Evolutionary conservation across 2,329 filamentous ascomycete genomes (phyloP).

Genomic region (Rhynchosporium secalis): DNA sequence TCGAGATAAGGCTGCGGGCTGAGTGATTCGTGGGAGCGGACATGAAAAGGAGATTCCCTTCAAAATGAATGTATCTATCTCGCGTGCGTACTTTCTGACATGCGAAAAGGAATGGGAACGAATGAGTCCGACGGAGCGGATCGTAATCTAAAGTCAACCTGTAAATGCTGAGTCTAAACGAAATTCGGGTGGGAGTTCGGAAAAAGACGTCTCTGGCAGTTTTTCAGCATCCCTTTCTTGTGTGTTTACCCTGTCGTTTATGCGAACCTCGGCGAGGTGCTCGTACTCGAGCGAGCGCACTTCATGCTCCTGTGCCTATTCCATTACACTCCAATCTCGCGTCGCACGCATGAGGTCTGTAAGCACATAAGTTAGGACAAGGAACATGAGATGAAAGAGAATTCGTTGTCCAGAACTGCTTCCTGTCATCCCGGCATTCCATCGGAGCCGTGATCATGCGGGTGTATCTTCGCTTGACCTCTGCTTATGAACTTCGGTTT

Average conservation of each 20-base stretch:
- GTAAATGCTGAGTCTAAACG: neutral
- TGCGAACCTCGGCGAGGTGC: neutral
- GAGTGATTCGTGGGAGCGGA: neutral
- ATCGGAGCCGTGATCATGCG: neutral
- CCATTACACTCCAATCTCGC: neutral
- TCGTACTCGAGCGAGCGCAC: conserved; percentile 1
- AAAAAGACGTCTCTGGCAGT: neutral
- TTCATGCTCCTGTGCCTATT: neutral
- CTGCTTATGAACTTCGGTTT: neutral
- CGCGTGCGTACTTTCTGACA: neutral
- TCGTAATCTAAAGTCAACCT: too few relatives aligned
- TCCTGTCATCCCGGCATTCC: neutral
- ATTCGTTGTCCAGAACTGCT: neutral
- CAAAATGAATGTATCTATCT: neutral
- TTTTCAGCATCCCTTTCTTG: neutral
- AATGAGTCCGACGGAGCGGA: too few relatives aligned
- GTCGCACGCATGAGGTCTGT: neutral
- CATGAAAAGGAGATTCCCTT: neutral
- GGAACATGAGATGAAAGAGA: neutral
- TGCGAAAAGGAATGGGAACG: too few relatives aligned
- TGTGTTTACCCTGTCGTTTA: conserved; percentile 2
- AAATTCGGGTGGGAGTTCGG: neutral
- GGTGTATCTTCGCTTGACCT: neutral
- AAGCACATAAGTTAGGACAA: neutral
- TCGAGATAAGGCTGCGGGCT: conserved; percentile 2